Conservation (phyloP, 1,284 basidiomycete genomes). For the Leccinum colubrinum region DNA sequence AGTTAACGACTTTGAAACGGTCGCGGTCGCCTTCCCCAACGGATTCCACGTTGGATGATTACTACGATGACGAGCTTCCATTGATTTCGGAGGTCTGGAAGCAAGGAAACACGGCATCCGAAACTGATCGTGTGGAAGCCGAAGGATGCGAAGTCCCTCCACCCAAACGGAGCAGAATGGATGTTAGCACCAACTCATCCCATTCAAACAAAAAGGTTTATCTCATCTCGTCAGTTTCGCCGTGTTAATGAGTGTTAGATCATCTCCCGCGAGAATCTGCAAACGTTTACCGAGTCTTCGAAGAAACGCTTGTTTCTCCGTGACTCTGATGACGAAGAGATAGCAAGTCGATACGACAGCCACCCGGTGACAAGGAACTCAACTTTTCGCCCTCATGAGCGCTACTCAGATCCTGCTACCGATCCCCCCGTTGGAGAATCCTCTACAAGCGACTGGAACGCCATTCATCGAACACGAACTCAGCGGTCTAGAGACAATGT, state of each 20-base stretch:
- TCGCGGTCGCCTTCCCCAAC: conserved; percentile 21
- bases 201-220: conserved; percentile 21
- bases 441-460: conserved; percentile 28
- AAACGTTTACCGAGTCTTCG: neutral
- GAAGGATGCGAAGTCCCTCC: conserved; percentile 6
- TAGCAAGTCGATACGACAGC: neutral
- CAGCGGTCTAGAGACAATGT: conserved; percentile 9
- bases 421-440: conserved; percentile 1
- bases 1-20: conserved; percentile 47
- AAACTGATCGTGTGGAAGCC: conserved; percentile 27
- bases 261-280: neutral
- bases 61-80: conserved; percentile 49
- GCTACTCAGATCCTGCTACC: conserved; percentile 32
- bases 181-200: neutral
- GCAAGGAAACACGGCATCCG: conserved; percentile 15
- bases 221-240: neutral
- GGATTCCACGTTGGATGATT: conserved; percentile 21
- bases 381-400: conserved; percentile 21
- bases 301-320: conserved; percentile 20
- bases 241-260: conserved; percentile 14
- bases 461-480: conserved; percentile 11
- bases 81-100: conserved; percentile 39
- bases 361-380: neutral
- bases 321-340: conserved; percentile 16
- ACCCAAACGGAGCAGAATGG: conserved; percentile 21